Evolutionary conservation across 768 basidiomycete genomes (phyloP), one percentile per base, ranked within the genome.

Genomic region (Austroboletus festivus): DNA sequence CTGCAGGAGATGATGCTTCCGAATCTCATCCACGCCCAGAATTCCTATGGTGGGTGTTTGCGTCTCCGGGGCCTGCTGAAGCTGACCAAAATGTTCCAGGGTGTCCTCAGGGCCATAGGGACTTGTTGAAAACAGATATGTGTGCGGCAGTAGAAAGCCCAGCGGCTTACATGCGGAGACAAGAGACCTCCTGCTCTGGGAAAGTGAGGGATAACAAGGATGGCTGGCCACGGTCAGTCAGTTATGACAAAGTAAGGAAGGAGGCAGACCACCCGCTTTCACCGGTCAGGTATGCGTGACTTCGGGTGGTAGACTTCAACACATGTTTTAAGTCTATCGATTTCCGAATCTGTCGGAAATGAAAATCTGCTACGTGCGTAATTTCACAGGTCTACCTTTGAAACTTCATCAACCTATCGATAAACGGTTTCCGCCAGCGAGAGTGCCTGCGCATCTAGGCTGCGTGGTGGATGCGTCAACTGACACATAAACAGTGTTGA

Each of bases 401-500:
- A 49, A 57, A 30, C 4, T 47, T 47, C 19, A 57, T 52, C 31
- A 52, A 34, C 22, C 56, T 57, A 22, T 57, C 42, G 40, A 57
- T 16, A 15, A 42, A 38, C 1, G 31, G 39, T 45, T 26, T 57
- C 37, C 1, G 33, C 21, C 28, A 33, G 28, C 28, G 12, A 28
- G 12, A 6, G 28, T 12, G 28, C 5, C 28, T 6, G 28, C 5
- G 7, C 28, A 28, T 28, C 28, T n/a, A 28, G 15, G 4, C 48
- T 45, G 5, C 12, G 33, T 15, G 16, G 21, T 1, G 7, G 12
- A 18, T 31, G 16, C 11, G 24, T 22, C 31, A 15, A 22, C 10
- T 40, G 13, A 4, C n/a, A 37, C 7, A 37, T 37, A 37, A 34
- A 34, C 11, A 28, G 26, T 28, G 16, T 18, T 2, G 18, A 18